Conservation (phyloP, 257 asterid species). For the Pogostemon cablin region DNA sequence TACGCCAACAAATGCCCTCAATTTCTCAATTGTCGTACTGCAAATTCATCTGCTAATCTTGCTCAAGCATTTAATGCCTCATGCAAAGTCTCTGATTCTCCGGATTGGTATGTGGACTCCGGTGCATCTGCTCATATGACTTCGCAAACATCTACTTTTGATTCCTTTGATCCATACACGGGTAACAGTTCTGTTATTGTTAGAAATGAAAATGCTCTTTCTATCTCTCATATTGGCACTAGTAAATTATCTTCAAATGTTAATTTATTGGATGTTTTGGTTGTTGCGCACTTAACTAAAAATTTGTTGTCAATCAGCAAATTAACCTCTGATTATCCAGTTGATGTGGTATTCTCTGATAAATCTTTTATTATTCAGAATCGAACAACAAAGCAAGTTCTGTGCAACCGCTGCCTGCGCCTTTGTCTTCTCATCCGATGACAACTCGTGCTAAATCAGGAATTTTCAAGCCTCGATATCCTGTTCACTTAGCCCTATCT, state of each 20-base stretch:
- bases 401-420: no score
- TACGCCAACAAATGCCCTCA: background rate
- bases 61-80: background rate
- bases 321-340: background rate
- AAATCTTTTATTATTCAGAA: background rate
- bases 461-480: no score
- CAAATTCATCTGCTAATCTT: background rate
- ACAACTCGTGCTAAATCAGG: no score
- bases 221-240: background rate
- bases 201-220: background rate
- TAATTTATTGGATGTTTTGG: background rate
- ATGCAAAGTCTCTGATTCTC: background rate
- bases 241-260: background rate
- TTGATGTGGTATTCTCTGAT: background rate
- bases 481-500: background rate
- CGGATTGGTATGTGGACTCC: background rate
- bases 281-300: background rate
- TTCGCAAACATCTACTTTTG: background rate
- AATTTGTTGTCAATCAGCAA: background rate
- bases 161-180: background rate
- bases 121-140: background rate
- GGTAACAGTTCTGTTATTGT: conserved; percentile 3
- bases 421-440: no score
- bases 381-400: background rate
- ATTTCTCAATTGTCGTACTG: background rate